Conservation (phyloP, 1,284 basidiomycete species). For the Apiotrichum veenhuisii region DNA sequence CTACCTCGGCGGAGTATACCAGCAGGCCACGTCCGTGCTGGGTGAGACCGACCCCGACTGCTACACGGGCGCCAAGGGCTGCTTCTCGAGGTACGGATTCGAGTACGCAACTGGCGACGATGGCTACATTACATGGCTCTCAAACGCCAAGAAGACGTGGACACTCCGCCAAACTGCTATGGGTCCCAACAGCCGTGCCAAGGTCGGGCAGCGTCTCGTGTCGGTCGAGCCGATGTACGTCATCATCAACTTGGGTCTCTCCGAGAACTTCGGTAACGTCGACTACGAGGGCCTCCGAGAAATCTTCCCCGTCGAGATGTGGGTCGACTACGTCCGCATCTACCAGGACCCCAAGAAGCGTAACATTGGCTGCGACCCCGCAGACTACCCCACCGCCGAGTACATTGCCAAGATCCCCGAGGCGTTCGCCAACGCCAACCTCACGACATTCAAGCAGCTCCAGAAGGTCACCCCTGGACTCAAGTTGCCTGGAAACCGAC, state of each 20-base stretch:
- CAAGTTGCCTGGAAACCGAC: constrained; percentile 33
- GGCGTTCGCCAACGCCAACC: constrained; percentile 41
- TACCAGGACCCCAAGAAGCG: constrained; percentile 47
- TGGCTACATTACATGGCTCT: constrained; percentile 77
- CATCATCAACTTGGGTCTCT: constrained; percentile 64
- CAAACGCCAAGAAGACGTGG: constrained; percentile 65
- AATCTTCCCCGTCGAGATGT: constrained; percentile 28
- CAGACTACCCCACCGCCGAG: constrained; percentile 56
- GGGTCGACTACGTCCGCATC: constrained; percentile 47
- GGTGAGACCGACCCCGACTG: constrained; percentile 48
- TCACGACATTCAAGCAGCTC: constrained; percentile 15
- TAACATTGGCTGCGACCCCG: constrained; percentile 50
- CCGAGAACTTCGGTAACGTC: constrained; percentile 67
- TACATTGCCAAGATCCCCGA: constrained; percentile 52
- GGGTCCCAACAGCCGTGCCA: constrained; percentile 61
- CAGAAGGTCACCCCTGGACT: constrained; percentile 1
- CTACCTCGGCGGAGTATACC: constrained; percentile 58
- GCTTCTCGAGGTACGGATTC: constrained; percentile 60
- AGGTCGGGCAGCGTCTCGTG: constrained; percentile 70
- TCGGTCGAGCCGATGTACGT: constrained; percentile 74
- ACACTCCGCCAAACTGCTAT: constrained; percentile 67
- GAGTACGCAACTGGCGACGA: constrained; percentile 61
- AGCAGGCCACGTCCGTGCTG: constrained; percentile 56
- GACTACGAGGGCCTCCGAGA: constrained; percentile 46
- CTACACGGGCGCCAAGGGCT: constrained; percentile 50